Evolutionary conservation across 768 basidiomycete species (phyloP).

Genomic region (Kwoniella bestiolae): DNA sequence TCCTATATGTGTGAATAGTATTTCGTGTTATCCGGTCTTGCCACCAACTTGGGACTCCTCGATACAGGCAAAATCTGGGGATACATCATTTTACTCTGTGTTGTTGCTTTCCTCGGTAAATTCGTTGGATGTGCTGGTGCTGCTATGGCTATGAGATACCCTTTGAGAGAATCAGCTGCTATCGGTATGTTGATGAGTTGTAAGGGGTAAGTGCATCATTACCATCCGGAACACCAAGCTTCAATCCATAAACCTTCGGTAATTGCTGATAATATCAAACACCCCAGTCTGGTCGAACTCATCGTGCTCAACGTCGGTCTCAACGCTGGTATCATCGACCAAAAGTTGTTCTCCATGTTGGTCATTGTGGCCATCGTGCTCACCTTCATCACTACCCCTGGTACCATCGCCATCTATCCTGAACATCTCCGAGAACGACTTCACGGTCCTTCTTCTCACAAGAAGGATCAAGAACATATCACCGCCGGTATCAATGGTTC

Average conservation of each 20-base stretch:
- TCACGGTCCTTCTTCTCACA: conserved; percentile 2
- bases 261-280: background rate
- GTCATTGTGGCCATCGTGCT: conserved; percentile 73
- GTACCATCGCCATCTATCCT: conserved; percentile 79
- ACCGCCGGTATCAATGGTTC: background rate
- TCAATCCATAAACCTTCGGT: background rate
- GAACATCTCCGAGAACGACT: conserved; percentile 61
- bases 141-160: conserved; percentile 69
- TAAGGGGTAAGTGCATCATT: conserved; percentile 68
- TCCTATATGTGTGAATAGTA: conserved; percentile 62
- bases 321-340: conserved; percentile 67
- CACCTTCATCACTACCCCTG: conserved; percentile 83
- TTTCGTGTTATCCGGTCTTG: conserved; percentile 85
- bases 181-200: conserved; percentile 88
- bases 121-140: conserved; percentile 70
- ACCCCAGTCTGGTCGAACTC: conserved; percentile 73
- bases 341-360: conserved; percentile 83
- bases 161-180: conserved; percentile 74
- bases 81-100: conserved; percentile 73
- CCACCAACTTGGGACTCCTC: conserved; percentile 77
- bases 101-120: conserved; percentile 78
- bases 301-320: conserved; percentile 91
- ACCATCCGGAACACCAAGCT: too few relatives aligned
- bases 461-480: conserved; percentile 26
- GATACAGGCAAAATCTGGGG: conserved; percentile 79